Conservation (phyloP, 2,329 filamentous ascomycete species). For the Simplicillium sp. region DNA sequence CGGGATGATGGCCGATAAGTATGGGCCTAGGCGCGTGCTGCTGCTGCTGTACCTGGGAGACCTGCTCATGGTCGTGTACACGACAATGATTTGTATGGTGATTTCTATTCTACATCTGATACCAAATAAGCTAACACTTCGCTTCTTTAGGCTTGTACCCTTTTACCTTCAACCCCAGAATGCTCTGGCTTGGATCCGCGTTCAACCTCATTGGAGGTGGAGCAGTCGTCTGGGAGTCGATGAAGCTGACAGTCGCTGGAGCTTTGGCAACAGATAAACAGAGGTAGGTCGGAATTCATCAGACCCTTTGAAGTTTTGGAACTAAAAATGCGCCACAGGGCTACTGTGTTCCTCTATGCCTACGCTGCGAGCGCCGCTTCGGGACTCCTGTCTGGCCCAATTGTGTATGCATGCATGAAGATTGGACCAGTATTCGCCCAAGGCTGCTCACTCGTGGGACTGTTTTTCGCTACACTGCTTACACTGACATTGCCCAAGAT, state of each 20-base stretch:
- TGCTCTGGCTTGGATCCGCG: neutral
- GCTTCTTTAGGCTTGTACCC: slow-evolving; percentile 1
- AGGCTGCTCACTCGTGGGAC: neutral
- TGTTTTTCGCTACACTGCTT: slow-evolving; percentile 1
- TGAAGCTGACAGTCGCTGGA: slow-evolving; percentile 1
- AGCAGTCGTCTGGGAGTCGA: neutral
- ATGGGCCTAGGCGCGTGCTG: slow-evolving; percentile 2
- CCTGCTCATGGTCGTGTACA: neutral
- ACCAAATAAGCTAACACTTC: too few relatives aligned
- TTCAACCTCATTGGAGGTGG: slow-evolving; percentile 6
- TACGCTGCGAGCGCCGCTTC: neutral
- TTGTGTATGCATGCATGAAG: slow-evolving; percentile 3
- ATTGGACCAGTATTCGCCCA: slow-evolving; percentile 3
- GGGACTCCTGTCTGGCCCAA: slow-evolving; percentile 4
- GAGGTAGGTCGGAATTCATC: neutral
- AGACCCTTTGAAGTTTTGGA: too few relatives aligned
- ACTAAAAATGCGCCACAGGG: too few relatives aligned
- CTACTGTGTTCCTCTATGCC: slow-evolving; percentile 6
- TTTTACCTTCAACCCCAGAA: neutral
- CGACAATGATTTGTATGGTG: neutral
- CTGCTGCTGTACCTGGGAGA: slow-evolving; percentile 1
- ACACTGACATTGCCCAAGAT: slow-evolving; percentile 4
- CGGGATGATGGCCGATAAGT: slow-evolving; percentile 3
- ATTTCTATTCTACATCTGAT: neutral
- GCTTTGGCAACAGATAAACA: slow-evolving; percentile 4